Percentiles rank a stretch among this genome's conserved stretches.
phyloP scores from a whole-genome alignment of 2,329 filamentous ascomycete genomes.

The Botrytis elliptica region DNA sequence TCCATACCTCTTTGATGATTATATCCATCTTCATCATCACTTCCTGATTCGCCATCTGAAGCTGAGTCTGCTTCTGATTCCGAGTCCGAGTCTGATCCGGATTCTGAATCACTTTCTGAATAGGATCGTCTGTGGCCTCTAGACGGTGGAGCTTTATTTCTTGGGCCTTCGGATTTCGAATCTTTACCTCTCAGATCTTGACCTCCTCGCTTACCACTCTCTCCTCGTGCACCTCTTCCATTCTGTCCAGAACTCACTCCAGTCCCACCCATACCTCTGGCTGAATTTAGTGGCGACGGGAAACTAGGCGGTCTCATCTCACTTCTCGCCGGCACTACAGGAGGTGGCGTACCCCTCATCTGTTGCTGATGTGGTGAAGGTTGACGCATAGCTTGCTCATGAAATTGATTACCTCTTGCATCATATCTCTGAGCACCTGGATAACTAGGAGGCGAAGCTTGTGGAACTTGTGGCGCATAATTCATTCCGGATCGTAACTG shows the following conservation, averaged over 20 bases:
- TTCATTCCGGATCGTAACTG: background rate
- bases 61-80: background rate
- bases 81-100: background rate
- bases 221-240: background rate
- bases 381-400: background rate
- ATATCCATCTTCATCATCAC: background rate
- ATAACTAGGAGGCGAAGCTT: background rate
- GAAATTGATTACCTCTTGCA: background rate
- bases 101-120: background rate
- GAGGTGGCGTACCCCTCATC: background rate
- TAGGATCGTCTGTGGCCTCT: background rate
- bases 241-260: background rate
- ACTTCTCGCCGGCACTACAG: background rate
- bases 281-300: background rate
- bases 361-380: background rate
- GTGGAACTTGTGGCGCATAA: background rate
- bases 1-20: background rate
- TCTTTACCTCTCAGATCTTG: background rate
- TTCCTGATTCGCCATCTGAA: background rate
- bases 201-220: background rate
- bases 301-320: background rate
- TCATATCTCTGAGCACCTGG: conserved; percentile 1
- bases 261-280: background rate
- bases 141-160: background rate
- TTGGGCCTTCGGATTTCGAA: background rate